Evolutionary conservation across 1,139 yeast species (phyloP).

Genomic region (Kurtzmaniella quercitrusa): DNA sequence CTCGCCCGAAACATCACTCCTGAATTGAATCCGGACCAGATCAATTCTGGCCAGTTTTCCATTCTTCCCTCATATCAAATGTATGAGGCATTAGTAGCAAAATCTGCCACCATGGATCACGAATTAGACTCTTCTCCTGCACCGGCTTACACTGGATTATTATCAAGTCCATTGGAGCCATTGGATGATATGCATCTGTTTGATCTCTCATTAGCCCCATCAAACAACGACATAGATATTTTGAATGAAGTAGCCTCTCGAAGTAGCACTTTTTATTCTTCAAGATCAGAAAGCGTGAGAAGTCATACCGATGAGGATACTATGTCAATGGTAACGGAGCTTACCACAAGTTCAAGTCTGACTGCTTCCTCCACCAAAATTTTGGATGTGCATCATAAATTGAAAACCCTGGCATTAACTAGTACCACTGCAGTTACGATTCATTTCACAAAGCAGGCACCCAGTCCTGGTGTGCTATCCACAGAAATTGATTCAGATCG

Average conservation of each 20-base stretch:
- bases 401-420: conserved; percentile 8
- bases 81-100: conserved; percentile 8
- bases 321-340: neutral
- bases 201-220: neutral
- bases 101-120: conserved; percentile 1
- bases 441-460: conserved; percentile 32
- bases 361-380: neutral
- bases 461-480: conserved; percentile 23
- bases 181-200: neutral
- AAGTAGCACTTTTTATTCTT: neutral
- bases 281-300: neutral
- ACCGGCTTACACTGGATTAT: neutral
- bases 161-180: neutral
- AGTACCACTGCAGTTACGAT: conserved; percentile 15
- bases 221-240: neutral
- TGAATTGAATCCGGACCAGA: neutral
- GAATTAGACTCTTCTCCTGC: neutral
- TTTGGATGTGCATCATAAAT: conserved; percentile 3
- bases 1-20: neutral
- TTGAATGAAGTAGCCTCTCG: neutral
- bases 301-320: neutral
- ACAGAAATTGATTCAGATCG: conserved; percentile 28
- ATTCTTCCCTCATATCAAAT: conserved; percentile 8
- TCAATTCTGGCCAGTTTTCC: neutral
- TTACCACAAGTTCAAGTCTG: neutral